Base-by-base conservation (phyloP, 2,329 filamentous ascomycete species). In the Fusarium secorum region DNA sequence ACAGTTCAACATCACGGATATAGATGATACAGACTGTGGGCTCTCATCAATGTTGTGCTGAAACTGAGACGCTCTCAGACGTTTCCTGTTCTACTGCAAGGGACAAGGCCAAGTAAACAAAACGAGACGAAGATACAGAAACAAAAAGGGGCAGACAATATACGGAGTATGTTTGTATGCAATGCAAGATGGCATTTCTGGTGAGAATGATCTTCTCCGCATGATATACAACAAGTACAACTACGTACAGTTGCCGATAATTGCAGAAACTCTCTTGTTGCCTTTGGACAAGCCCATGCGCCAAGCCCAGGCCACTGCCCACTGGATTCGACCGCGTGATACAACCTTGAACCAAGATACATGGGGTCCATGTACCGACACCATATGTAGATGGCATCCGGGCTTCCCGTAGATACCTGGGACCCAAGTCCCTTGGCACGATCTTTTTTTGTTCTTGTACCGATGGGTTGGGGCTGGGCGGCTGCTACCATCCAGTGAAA, bases 11-110 rank as follows among this genome's bases (percentile, higher is more conserved):
- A 59, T 58, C 11, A 44, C 22, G 41, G 41, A 44, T 44, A 38
- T 30, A 11, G n/a, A 15, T 44, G 52, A 65, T 65, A 45, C 60
- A 39, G 41, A 48, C 38, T 45, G 38, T 55, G 52, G 38, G 15
- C 22, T 42, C 61, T 52, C 48, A 24, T 48, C 45, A 46, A 38
- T 30, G 41, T 41, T 53, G 22, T 28, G 61, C 65, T 69, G 65
- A 69, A 69, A 56, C 66, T 44, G 51, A 69, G 65, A 66, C 66
- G 36, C 49, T 49, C 60, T 56, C 65, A 61, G 60, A 69, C 59
- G 45, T 32, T 68, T 63, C 20, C 45, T 49, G 24, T 52, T 26
- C 48, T 33, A 36, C 32, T 41, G 20, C 20, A 39, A 63, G 57
- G 52, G 58, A 35, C 30, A 28, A 22, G 22, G 32, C 35, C 32